Evolutionary conservation across 345 rosid genomes (phyloP).

Genomic region (Eucalyptus fibrosa): DNA sequence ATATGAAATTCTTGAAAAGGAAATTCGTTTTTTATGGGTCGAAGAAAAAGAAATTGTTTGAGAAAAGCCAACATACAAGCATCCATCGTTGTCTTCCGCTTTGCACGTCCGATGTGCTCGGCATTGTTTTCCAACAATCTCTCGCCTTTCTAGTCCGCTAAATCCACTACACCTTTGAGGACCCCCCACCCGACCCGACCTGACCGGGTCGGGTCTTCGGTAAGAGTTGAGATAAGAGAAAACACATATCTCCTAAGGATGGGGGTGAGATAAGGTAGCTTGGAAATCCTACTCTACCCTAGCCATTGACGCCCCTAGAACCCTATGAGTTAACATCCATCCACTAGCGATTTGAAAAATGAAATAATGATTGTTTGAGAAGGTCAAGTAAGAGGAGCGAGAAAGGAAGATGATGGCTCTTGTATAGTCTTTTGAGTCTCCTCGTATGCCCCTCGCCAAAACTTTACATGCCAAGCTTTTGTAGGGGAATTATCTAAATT

Average conservation of each 20-base stretch:
- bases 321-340: neutral
- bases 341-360: neutral
- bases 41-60: neutral
- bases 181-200: no score
- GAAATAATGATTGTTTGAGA: neutral
- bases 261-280: no score
- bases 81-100: neutral
- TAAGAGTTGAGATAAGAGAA: no score
- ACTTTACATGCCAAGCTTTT: no score
- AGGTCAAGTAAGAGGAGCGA: neutral
- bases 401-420: neutral
- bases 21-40: neutral
- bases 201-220: no score
- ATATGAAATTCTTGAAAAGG: neutral
- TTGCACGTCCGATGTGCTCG: neutral
- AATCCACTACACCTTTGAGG: no score
- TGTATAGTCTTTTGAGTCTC: neutral
- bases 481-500: accelerated
- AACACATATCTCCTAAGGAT: no score
- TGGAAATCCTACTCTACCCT: no score
- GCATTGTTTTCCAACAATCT: neutral
- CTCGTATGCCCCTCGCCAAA: neutral
- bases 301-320: neutral
- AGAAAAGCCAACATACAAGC: neutral
- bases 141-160: no score